Percentiles rank a stretch among this genome's conserved stretches.
These are phyloP conservation scores for Calophaca sinica DNA, from an alignment of 306 rosid species.

Conservation along the genomic window DNA sequence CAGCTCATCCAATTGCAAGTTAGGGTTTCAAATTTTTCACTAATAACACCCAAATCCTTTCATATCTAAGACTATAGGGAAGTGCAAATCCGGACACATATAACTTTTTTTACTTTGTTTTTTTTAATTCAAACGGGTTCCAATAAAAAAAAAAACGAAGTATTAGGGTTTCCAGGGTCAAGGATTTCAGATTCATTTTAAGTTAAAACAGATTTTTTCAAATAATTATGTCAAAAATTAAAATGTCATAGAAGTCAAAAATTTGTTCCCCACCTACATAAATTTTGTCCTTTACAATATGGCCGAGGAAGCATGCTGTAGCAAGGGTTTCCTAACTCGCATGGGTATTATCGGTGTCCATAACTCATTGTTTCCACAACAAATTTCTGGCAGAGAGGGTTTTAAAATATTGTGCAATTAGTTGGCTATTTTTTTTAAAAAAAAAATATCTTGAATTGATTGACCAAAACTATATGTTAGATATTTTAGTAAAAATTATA, in stretches of 20 bases:
- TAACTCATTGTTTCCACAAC: constrained; percentile 31
- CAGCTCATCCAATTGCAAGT: constrained; percentile 22
- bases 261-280: constrained; percentile 33
- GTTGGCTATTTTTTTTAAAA: not conserved
- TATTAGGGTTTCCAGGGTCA: constrained; percentile 42
- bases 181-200: not conserved
- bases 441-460: not conserved
- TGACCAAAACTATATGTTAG: not conserved
- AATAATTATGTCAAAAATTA: not conserved
- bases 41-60: not conserved
- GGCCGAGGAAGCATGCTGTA: constrained; percentile 6
- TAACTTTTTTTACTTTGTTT: no score
- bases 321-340: constrained; percentile 45
- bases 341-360: constrained; percentile 29
- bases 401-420: constrained; percentile 31
- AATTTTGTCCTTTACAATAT: constrained; percentile 34
- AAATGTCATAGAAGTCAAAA: constrained; percentile 28
- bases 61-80: not conserved
- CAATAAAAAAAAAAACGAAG: not conserved
- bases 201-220: constrained; percentile 7
- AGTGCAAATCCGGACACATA: not conserved
- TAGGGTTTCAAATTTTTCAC: constrained; percentile 48
- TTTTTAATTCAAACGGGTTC: no score
- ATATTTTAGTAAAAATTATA: not conserved
- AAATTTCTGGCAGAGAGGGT: constrained; percentile 7